Percentiles rank a stretch among this genome's conserved stretches.
Evolutionary conservation across 805 yeast genomes (phyloP).

Genomic region (Metschnikowia baotianmanensis): DNA sequence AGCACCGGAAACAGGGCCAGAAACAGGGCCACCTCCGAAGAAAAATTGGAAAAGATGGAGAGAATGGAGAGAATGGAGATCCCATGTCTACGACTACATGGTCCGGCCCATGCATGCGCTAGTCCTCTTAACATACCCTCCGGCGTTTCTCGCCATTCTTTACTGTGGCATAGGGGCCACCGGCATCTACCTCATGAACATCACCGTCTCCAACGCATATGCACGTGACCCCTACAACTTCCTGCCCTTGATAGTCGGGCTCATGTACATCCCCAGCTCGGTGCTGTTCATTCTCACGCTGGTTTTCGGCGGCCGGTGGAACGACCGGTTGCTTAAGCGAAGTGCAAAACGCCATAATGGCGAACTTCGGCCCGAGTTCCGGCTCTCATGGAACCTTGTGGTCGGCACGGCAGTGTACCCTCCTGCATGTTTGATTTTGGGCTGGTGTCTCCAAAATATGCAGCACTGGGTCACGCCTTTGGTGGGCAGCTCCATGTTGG

Average conservation of each 20-base stretch:
- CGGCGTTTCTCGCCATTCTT: slow-evolving; percentile 61
- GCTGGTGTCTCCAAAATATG: slow-evolving; percentile 73
- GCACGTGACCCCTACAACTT: slow-evolving; percentile 70
- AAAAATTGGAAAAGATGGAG: no score
- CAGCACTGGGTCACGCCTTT: slow-evolving; percentile 77
- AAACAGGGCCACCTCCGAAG: no score
- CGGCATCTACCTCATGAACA: slow-evolving; percentile 67
- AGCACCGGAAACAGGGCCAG: no score
- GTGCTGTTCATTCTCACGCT: slow-evolving; percentile 73
- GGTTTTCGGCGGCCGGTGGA: slow-evolving; percentile 79
- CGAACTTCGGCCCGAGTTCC: slow-evolving; percentile 67
- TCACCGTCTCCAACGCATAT: slow-evolving; percentile 65
- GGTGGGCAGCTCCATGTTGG: slow-evolving; percentile 78
- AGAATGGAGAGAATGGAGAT: slow-evolving; percentile 1
- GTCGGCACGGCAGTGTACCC: slow-evolving; percentile 63
- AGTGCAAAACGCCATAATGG: slow-evolving; percentile 61
- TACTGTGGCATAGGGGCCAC: slow-evolving; percentile 71
- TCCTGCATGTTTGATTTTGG: slow-evolving; percentile 65
- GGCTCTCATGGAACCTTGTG: slow-evolving; percentile 72
- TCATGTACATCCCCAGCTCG: slow-evolving; percentile 81
- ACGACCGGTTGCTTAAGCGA: slow-evolving; percentile 55
- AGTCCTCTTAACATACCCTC: slow-evolving; percentile 64
- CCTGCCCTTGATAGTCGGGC: slow-evolving; percentile 61
- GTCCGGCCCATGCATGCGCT: slow-evolving; percentile 63
- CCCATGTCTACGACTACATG: slow-evolving; percentile 43